These are phyloP conservation scores for Paxillus rubicundulus DNA, from an alignment of 768 basidiomycete genomes.

Conservation along the genomic window DNA sequence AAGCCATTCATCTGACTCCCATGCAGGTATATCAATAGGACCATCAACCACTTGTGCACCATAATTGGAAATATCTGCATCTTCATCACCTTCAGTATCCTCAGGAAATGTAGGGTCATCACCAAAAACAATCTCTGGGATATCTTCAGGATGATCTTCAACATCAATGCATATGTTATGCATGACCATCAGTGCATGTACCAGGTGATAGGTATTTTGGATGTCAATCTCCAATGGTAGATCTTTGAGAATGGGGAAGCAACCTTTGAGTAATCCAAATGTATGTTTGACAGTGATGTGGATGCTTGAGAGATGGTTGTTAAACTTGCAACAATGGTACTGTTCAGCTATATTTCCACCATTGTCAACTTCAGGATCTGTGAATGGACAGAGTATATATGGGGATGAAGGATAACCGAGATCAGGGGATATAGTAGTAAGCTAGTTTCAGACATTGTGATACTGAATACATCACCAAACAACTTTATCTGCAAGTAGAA, in stretches of 20 bases:
- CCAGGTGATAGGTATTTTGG: conserved; percentile 16
- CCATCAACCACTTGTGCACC: not conserved
- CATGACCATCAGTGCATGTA: conserved; percentile 22
- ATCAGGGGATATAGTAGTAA: not conserved
- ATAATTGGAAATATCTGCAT: not conserved
- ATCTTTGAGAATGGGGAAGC: conserved; percentile 19
- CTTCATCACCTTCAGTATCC: not conserved
- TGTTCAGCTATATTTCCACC: not conserved
- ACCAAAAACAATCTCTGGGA: conserved; percentile 1
- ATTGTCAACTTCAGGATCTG: conserved; percentile 17
- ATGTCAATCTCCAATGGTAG: conserved; percentile 16
- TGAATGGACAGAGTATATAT: conserved; percentile 24
- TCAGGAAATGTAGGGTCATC: not conserved
- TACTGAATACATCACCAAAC: not conserved
- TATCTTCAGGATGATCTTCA: conserved; percentile 14
- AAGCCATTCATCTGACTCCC: conserved; percentile 10
- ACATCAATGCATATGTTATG: conserved; percentile 25
- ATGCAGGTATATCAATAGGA: conserved; percentile 1
- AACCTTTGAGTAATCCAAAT: conserved; percentile 31
- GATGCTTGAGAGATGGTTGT: conserved; percentile 15
- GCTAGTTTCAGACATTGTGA: not conserved
- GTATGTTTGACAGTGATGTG: conserved; percentile 29
- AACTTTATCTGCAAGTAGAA: conserved; percentile 18
- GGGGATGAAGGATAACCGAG: conserved; percentile 25
- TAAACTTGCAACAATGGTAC: conserved; percentile 17